Evolutionary conservation across 1,139 yeast species (phyloP).

Genomic region (Magnusiomyces paraingens): DNA sequence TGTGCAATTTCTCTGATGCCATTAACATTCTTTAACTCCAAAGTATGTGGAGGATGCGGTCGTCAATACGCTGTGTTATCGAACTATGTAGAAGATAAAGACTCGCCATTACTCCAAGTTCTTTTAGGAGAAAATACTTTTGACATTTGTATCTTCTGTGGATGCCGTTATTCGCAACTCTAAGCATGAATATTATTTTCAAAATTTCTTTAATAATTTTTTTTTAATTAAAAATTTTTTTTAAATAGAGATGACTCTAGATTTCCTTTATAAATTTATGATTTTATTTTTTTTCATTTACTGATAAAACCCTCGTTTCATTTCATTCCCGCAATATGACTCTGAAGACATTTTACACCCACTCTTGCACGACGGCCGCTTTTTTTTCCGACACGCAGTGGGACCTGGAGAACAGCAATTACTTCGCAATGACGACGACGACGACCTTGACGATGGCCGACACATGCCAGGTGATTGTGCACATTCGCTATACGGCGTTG

Average conservation of each 20-base stretch:
- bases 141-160: conserved; percentile 4
- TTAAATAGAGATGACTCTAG: conserved; percentile 11
- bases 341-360: too few relatives aligned
- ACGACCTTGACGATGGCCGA: too few relatives aligned
- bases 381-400: too few relatives aligned
- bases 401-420: too few relatives aligned
- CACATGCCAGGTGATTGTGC: too few relatives aligned
- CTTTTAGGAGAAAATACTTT: neutral
- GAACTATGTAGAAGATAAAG: neutral
- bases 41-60: conserved; percentile 2
- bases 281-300: neutral
- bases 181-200: too few relatives aligned
- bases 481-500: too few relatives aligned
- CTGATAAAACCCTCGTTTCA: neutral
- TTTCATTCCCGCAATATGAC: too few relatives aligned
- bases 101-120: neutral
- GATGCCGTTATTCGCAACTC: neutral
- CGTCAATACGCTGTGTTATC: neutral
- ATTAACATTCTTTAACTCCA: neutral
- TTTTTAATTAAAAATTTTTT: neutral
- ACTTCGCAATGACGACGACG: too few relatives aligned
- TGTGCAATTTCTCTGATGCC: conserved; percentile 4
- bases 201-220: too few relatives aligned
- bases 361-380: too few relatives aligned
- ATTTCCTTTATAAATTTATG: too few relatives aligned